These are phyloP conservation scores for Rhizopogon parksii DNA, from an alignment of 1,284 basidiomycete genomes.

Conservation along the genomic window DNA sequence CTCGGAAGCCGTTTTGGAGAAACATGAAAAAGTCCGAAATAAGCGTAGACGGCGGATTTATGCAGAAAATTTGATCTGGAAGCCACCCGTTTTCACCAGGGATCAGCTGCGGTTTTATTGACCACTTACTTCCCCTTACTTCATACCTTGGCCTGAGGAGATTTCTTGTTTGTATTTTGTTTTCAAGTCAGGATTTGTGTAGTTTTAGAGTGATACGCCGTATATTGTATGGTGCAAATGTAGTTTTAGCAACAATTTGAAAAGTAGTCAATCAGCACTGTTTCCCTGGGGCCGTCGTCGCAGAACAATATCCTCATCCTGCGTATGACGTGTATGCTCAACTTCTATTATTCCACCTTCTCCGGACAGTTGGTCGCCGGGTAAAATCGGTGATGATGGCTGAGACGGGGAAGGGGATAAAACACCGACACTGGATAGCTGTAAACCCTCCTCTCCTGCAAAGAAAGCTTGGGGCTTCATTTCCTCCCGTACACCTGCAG, in stretches of 20 bases:
- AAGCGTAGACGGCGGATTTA: slow-evolving; percentile 82
- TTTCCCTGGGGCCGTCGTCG: slow-evolving; percentile 14
- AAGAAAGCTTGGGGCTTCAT: slow-evolving; percentile 42
- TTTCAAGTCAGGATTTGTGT: slow-evolving; percentile 15
- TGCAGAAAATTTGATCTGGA: slow-evolving; percentile 83
- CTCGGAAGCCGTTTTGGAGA: slow-evolving; percentile 86
- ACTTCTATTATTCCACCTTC: slow-evolving; percentile 6
- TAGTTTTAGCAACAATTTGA: slow-evolving; percentile 2
- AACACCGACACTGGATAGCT: slow-evolving; percentile 60
- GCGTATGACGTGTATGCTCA: slow-evolving; percentile 1
- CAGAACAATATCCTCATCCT: slow-evolving; percentile 13
- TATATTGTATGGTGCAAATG: slow-evolving; percentile 8
- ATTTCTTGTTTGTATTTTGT: slow-evolving; percentile 2
- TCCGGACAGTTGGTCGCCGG: slow-evolving; percentile 11
- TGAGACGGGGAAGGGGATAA: slow-evolving; percentile 63
- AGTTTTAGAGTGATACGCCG: slow-evolving; percentile 23
- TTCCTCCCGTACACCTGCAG: slow-evolving; percentile 11
- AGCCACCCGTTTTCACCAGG: slow-evolving; percentile 87
- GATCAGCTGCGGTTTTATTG: slow-evolving; percentile 88
- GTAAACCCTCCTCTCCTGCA: slow-evolving; percentile 44
- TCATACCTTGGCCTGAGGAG: neutral
- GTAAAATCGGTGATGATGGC: slow-evolving; percentile 50
- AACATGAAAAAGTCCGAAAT: slow-evolving; percentile 77
- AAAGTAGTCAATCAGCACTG: slow-evolving; percentile 11
- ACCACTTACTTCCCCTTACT: slow-evolving; percentile 30